A percentile compares a stretch with the other conserved stretches of the same genome.
Conservation (phyloP, 768 basidiomycete genomes). For the Fomitopsis pulvina region DNA sequence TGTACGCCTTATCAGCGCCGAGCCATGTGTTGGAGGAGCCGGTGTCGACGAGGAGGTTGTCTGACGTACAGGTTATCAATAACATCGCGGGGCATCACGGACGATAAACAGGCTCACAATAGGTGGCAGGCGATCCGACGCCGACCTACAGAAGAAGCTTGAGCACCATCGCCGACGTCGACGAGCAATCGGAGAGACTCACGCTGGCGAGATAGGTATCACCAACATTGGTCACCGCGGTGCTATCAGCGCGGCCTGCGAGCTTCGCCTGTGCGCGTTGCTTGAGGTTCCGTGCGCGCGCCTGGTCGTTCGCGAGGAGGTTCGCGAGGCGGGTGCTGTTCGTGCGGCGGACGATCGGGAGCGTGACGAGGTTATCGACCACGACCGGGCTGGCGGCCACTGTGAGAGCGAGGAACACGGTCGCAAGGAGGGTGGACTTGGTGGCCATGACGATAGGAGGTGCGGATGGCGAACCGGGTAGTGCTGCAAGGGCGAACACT, state of each 20-base stretch:
- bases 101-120: too few relatives aligned
- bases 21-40: constrained; percentile 23
- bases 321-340: constrained; percentile 44
- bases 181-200: too few relatives aligned
- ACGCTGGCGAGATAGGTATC: constrained; percentile 32
- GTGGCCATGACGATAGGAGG: constrained; percentile 6
- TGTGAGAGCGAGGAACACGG: constrained; percentile 19
- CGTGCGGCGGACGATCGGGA: constrained; percentile 48
- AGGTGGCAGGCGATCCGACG: too few relatives aligned
- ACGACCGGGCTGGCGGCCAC: constrained; percentile 20
- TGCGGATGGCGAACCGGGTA: too few relatives aligned
- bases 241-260: constrained; percentile 16
- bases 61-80: constrained; percentile 1
- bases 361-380: constrained; percentile 23
- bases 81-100: too few relatives aligned
- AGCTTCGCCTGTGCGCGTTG: constrained; percentile 30
- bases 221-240: constrained; percentile 36
- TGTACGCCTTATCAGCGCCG: constrained; percentile 15
- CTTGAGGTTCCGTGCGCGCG: constrained; percentile 40
- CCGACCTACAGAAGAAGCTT: too few relatives aligned
- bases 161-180: too few relatives aligned
- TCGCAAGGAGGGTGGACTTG: constrained; percentile 18
- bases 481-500: too few relatives aligned
- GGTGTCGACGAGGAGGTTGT: constrained; percentile 17
- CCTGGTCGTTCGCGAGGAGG: constrained; percentile 44